Percentiles rank a stretch among this genome's conserved stretches.
Evolutionary conservation across 148 eudicot species (phyloP).

Genomic region (Spergularia bocconei): DNA sequence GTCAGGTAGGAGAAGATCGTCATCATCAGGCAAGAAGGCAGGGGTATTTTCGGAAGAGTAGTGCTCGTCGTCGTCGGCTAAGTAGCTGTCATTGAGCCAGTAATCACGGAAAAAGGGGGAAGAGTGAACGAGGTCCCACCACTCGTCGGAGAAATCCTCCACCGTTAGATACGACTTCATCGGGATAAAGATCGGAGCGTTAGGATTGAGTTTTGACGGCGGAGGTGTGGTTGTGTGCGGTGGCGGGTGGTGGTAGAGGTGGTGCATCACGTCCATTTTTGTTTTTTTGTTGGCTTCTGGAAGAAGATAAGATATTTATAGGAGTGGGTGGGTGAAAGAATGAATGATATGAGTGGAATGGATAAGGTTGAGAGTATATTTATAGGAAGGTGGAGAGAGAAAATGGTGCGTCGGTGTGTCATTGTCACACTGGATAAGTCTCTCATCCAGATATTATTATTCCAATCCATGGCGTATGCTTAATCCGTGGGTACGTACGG

Average conservation of each 20-base stretch:
- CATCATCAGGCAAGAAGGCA: slow-evolving; percentile 2
- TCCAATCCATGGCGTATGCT: too few species aligned
- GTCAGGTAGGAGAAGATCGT: slow-evolving; percentile 38
- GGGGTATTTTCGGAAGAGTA: background rate
- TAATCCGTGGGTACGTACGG: too few species aligned
- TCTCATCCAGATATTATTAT: too few species aligned
- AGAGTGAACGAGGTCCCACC: slow-evolving; percentile 81
- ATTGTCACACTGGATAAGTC: too few species aligned
- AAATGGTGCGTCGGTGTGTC: too few species aligned
- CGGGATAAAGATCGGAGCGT: slow-evolving; percentile 86
- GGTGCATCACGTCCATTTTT: slow-evolving; percentile 42
- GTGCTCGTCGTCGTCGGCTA: slow-evolving; percentile 9
- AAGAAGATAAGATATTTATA: background rate
- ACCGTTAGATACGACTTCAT: slow-evolving; percentile 57
- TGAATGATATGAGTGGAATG: background rate
- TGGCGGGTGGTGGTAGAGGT: slow-evolving; percentile 18
- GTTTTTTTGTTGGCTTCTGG: background rate
- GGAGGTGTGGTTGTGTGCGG: background rate
- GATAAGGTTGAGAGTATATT: slow-evolving; percentile 6
- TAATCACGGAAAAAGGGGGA: slow-evolving; percentile 82
- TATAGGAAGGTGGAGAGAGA: background rate
- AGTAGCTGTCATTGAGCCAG: slow-evolving; percentile 74
- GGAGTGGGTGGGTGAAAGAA: background rate
- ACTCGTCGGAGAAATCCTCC: slow-evolving; percentile 80
- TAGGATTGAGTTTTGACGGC: slow-evolving; percentile 55